Base-by-base conservation (phyloP, 2,329 filamentous ascomycete genomes). In the Blastomyces silverae region DNA sequence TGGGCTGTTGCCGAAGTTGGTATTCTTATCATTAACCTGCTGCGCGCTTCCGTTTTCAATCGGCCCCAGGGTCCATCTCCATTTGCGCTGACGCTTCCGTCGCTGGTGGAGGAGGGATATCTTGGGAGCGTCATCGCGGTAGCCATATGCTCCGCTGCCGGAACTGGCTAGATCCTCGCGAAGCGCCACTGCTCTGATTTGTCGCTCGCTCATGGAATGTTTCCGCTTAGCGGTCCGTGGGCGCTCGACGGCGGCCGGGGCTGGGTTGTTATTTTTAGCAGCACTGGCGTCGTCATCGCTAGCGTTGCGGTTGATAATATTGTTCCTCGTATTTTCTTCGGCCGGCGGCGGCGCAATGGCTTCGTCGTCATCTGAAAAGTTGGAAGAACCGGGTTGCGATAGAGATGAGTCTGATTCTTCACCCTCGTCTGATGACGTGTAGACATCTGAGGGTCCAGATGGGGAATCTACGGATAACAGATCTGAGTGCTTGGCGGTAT, bases 1-100 rank as follows among this genome's bases (percentile, higher is more conserved):
- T 22, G 22, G 48, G 13, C 3, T 50, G 48, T 20, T 20, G 28
- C 20, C 17, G 28, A 2, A 20, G 20, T 37, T 34, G 39, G 20
- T 62, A 39, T n/a, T 34, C 20, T 34, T 34, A 20, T 34, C 46
- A 37, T 37, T 37, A 42, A 31, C 31, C 2, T 15, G 55, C 55
- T 65, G 65, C 64, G 66, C 67, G 46, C 65, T 59, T 17, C 65
- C 66, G 61, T 68, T 63, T 20, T 73, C 69, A 37, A 82, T 67
- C 13, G 82, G 79, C 1, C 80, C 82, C 13, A 86, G 72, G 0
- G 84, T 86, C 84, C 84, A 86, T 58, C 79, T 76, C 84, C 84
- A 86, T 69, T 84, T 79, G 25, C 83, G 73, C 34, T 79, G 79
- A 50, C 81, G 78, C 71, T 85, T 85, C 66, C 76, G 77, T 31